Evolutionary conservation across 2,329 filamentous ascomycete species (phyloP).

Genomic region (Talaromyces islandicus): DNA sequence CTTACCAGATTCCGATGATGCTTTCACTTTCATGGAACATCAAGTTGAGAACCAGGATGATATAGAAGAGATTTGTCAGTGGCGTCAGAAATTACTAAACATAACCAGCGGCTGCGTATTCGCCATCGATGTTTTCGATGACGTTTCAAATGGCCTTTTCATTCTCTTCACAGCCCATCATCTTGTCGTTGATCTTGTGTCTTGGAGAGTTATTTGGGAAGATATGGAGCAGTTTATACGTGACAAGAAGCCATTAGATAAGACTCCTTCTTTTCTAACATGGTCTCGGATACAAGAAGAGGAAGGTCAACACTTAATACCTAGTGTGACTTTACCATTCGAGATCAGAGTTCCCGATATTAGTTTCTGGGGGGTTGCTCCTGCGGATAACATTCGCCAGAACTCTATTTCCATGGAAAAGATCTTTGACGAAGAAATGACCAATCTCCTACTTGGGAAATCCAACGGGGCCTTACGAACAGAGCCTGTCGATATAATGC

Average conservation of each 20-base stretch:
- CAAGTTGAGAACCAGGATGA: neutral
- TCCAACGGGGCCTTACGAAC: slow-evolving; percentile 1
- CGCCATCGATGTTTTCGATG: neutral
- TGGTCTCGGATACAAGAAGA: neutral
- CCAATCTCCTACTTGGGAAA: neutral
- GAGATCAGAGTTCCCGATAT: neutral
- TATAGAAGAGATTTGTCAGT: neutral
- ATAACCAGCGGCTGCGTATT: neutral
- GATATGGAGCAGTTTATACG: slow-evolving; percentile 12
- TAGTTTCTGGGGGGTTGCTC: neutral
- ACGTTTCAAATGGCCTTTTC: neutral
- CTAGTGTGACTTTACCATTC: neutral
- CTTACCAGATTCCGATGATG: neutral
- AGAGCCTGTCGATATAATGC: slow-evolving; percentile 2
- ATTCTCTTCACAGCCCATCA: slow-evolving; percentile 14
- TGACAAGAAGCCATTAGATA: neutral
- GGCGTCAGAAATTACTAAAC: neutral
- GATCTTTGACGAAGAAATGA: neutral
- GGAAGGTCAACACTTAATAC: neutral
- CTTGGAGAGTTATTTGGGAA: slow-evolving; percentile 15
- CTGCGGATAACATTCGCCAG: neutral
- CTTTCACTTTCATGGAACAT: neutral
- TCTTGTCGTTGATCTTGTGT: slow-evolving; percentile 16
- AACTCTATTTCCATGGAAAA: slow-evolving; percentile 19
- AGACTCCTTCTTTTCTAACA: neutral